A percentile compares a stretch with the other conserved stretches of the same genome.
Conservation (phyloP, 306 rosid species). For the Gastrolobium villosum region DNA sequence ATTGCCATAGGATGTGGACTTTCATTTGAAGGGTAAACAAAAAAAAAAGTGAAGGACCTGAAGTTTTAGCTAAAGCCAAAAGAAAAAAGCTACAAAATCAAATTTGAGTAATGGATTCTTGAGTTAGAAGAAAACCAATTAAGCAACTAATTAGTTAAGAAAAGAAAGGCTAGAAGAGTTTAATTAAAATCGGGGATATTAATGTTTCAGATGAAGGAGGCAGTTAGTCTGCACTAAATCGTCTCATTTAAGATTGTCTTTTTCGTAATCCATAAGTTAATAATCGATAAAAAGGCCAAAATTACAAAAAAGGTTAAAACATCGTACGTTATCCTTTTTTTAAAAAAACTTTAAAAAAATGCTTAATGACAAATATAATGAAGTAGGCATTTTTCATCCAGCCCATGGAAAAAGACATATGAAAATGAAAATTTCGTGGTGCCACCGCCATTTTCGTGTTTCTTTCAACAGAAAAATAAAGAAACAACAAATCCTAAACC, state of each 20-base stretch:
- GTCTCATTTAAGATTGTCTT: slow-evolving; percentile 48
- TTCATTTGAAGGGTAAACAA: slow-evolving; percentile 1
- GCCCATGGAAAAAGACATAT: slow-evolving; percentile 30
- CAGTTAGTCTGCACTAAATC: slow-evolving; percentile 42
- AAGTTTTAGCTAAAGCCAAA: not conserved
- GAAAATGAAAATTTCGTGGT: slow-evolving; percentile 24
- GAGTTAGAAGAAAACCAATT: slow-evolving; percentile 36
- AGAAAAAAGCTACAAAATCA: not conserved
- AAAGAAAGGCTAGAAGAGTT: slow-evolving; percentile 1
- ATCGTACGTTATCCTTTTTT: not conserved
- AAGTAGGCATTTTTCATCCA: slow-evolving; percentile 32
- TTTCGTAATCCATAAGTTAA: slow-evolving; percentile 41
- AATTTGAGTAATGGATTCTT: slow-evolving; percentile 37
- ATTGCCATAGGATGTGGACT: not conserved
- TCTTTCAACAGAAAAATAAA: slow-evolving; percentile 8
- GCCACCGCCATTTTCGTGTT: slow-evolving; percentile 34
- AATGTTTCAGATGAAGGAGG: slow-evolving; percentile 41
- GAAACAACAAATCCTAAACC: slow-evolving; percentile 36
- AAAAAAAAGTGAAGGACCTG: slow-evolving; percentile 13
- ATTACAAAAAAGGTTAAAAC: not conserved
- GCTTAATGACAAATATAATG: not conserved
- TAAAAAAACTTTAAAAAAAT: not conserved
- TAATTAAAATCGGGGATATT: slow-evolving; percentile 30
- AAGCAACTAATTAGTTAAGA: slow-evolving; percentile 28
- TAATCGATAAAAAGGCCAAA: not conserved